Evolutionary conservation across 495 filamentous ascomycete species (phyloP), one percentile per base, ranked within the genome.

Genomic region (Letharia lupina): DNA sequence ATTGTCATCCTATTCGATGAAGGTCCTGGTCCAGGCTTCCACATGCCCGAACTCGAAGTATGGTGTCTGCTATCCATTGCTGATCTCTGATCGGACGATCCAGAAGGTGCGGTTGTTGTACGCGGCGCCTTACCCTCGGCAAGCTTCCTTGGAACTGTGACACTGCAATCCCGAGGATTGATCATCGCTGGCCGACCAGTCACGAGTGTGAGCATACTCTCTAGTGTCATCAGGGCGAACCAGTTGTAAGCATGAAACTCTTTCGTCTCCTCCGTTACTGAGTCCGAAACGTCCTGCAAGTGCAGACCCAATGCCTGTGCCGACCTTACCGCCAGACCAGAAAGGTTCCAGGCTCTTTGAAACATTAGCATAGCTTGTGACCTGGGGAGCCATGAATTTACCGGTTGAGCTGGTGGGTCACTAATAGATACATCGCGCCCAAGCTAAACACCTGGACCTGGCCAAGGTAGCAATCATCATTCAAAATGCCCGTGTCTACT

Each of bases 171-270:
- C 59, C 75, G 75, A 63, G 86, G 80, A 33, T 75, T 73, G 40
- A 88, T 81, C 66, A 79, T 82, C 28, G 80, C 82, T 9, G 85
- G 85, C 18, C 86, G 80, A 16, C 86, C 86, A 4, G 83, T 87
- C 66, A 87, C 82, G 35, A 80, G 74, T 67, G 80, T 79, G 50
- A 89, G 77, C 16, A 81, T 75, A 60, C 82, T 79, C 45, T 89
- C 86, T 28, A 88, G 65, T 8, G 78, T 80, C 65, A 83, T 83
- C 20, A 88, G 62, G 12, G 85, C 79, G 79, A 83, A 86, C 85
- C 85, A 89, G 31, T 86, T 77, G 6, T 83, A 82, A 60, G 82
- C 80, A 48, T 84, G 77, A 40, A 82, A 78, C 64, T 86, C 84
- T 63, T 82, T 84, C 39, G 84, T 80, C 28, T 74, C 75, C 63